Evolutionary conservation across 2,329 filamentous ascomycete genomes (phyloP).

Genomic region (Lizonia empirigonia): DNA sequence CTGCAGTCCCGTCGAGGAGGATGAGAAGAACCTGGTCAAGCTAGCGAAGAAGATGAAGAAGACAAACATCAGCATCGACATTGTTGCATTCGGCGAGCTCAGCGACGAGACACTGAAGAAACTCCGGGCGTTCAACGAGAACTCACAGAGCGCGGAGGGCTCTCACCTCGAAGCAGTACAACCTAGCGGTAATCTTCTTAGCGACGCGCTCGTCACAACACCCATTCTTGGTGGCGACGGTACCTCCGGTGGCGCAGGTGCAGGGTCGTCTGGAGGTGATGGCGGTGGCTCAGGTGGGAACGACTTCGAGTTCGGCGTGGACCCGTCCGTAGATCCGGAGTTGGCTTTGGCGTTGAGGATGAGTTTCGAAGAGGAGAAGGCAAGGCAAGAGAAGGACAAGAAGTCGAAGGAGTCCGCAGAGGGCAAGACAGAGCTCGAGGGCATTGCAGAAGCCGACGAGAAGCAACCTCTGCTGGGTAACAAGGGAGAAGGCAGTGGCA

Average conservation of each 20-base stretch:
- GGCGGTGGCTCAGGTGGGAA: constrained; percentile 61
- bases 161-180: constrained; percentile 90
- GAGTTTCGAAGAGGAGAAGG: constrained; percentile 98
- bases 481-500: constrained; percentile 68
- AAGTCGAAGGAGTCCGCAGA: constrained; percentile 73
- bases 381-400: constrained; percentile 84
- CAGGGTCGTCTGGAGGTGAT: constrained; percentile 55
- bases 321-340: constrained; percentile 90
- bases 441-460: constrained; percentile 73
- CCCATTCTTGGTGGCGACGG: constrained; percentile 88
- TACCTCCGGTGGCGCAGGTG: constrained; percentile 63
- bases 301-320: constrained; percentile 86
- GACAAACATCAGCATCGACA: constrained; percentile 90
- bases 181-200: constrained; percentile 88
- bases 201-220: constrained; percentile 86
- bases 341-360: constrained; percentile 92
- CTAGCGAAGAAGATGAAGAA: constrained; percentile 99
- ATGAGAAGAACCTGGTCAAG: constrained; percentile 84
- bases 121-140: constrained; percentile 89
- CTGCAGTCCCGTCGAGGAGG: constrained; percentile 89
- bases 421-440: constrained; percentile 76
- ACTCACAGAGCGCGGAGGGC: constrained; percentile 85
- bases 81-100: constrained; percentile 92
- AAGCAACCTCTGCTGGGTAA: constrained; percentile 67
- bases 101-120: constrained; percentile 88